Evolutionary conservation across 345 rosid species (phyloP).

Genomic region (Syzygium aqueum): DNA sequence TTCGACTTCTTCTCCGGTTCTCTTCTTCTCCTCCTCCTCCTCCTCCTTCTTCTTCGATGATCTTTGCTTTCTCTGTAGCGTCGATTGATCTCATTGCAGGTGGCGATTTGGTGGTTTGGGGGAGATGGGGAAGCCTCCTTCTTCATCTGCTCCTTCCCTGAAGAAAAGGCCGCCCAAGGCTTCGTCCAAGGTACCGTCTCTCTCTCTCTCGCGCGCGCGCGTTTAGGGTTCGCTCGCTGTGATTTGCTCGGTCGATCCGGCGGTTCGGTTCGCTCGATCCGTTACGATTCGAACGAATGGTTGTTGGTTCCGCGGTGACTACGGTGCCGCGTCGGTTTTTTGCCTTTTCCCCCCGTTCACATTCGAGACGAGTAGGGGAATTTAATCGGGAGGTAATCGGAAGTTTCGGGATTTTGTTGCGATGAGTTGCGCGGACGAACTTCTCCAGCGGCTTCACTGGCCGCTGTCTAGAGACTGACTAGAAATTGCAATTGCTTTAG

Average conservation of each 20-base stretch:
- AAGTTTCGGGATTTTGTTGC: neutral
- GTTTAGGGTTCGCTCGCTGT: neutral
- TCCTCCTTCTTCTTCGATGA: too few species aligned
- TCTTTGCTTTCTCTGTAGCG: neutral
- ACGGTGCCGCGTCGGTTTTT: neutral
- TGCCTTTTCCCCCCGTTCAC: neutral
- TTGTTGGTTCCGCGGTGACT: neutral
- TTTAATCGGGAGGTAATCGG: neutral
- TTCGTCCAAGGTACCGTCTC: constrained; percentile 32
- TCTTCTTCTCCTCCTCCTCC: neutral
- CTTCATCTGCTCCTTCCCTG: constrained; percentile 6
- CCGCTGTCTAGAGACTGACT: neutral
- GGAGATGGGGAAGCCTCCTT: neutral
- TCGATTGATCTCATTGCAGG: neutral
- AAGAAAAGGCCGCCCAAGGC: constrained; percentile 40
- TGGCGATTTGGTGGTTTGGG: neutral
- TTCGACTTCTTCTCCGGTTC: neutral
- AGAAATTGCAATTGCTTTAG: neutral
- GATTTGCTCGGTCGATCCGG: neutral
- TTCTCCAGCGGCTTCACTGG: neutral
- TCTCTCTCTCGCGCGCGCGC: neutral
- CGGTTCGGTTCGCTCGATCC: neutral
- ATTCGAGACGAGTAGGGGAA: neutral
- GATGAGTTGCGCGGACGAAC: neutral
- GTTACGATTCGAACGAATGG: neutral